These are phyloP conservation scores for Avicennia marina DNA, from an alignment of 257 asterid genomes.

Conservation along the genomic window DNA sequence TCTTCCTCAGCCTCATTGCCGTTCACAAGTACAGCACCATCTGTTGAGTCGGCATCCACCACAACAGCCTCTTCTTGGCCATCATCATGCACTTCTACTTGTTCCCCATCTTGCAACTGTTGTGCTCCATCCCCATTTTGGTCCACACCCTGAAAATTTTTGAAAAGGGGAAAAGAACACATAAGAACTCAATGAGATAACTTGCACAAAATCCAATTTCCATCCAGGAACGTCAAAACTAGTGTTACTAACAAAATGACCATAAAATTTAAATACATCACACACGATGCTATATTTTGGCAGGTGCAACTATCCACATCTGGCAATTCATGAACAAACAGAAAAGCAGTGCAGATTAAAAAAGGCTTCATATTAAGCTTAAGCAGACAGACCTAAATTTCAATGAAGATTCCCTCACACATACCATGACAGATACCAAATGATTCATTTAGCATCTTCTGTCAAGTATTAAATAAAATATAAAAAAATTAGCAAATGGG, in stretches of 20 bases:
- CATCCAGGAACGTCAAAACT: not conserved
- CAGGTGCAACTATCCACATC: not conserved
- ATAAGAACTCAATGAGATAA: slow-evolving; percentile 3
- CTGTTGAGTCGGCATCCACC: slow-evolving; percentile 88
- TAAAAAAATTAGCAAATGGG: slow-evolving; percentile 2
- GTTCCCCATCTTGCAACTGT: slow-evolving; percentile 41
- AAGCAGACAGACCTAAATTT: no score
- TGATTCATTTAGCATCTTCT: no score
- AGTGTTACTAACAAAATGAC: not conserved
- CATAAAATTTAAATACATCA: not conserved
- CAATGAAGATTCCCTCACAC: no score
- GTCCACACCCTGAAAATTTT: slow-evolving; percentile 33
- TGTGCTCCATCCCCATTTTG: slow-evolving; percentile 62
- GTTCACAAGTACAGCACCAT: slow-evolving; percentile 83
- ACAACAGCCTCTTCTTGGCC: slow-evolving; percentile 84
- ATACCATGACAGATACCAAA: no score
- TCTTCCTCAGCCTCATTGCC: slow-evolving; percentile 91
- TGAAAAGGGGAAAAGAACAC: not conserved
- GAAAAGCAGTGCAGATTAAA: no score
- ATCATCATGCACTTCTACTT: slow-evolving; percentile 56
- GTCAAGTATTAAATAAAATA: not conserved
- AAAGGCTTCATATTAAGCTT: not conserved
- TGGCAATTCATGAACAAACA: not conserved
- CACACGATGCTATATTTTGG: not conserved
- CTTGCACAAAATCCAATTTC: not conserved